Evolutionary conservation across 495 filamentous ascomycete species (phyloP).

Genomic region (Penicillium pancosmium): DNA sequence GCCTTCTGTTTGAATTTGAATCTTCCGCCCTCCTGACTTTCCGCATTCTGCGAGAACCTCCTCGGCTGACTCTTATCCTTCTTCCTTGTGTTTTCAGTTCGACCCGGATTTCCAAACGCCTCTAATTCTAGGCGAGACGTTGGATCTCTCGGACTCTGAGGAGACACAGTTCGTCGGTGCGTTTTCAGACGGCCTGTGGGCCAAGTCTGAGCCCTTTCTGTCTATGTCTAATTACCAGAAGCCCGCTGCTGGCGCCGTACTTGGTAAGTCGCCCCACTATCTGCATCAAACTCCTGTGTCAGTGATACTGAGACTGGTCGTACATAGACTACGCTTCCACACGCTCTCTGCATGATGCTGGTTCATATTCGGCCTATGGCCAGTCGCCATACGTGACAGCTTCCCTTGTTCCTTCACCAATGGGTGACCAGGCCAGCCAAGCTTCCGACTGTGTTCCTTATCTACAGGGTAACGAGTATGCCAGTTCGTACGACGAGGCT

Average conservation of each 20-base stretch:
- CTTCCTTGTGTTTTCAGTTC: slow-evolving; percentile 31
- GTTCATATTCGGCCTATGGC: slow-evolving; percentile 46
- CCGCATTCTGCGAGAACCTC: slow-evolving; percentile 11
- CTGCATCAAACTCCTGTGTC: background rate
- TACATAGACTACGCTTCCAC: slow-evolving; percentile 45
- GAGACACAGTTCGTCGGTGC: slow-evolving; percentile 49
- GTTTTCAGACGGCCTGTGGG: slow-evolving; percentile 53
- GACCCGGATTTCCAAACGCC: slow-evolving; percentile 54
- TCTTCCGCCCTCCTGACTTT: slow-evolving; percentile 8
- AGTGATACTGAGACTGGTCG: slow-evolving; percentile 15
- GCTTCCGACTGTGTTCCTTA: slow-evolving; percentile 51
- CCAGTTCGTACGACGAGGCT: slow-evolving; percentile 49
- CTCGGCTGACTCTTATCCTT: slow-evolving; percentile 27
- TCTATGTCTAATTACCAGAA: slow-evolving; percentile 59
- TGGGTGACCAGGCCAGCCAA: slow-evolving; percentile 50
- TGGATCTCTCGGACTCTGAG: slow-evolving; percentile 55
- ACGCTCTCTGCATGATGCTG: slow-evolving; percentile 48
- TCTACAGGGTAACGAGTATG: slow-evolving; percentile 43
- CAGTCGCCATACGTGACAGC: slow-evolving; percentile 48
- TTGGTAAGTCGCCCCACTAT: slow-evolving; percentile 39
- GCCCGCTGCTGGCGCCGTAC: slow-evolving; percentile 39
- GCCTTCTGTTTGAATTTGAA: slow-evolving; percentile 25
- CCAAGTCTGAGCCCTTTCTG: slow-evolving; percentile 55
- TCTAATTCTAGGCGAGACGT: slow-evolving; percentile 55
- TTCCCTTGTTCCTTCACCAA: slow-evolving; percentile 47